Evolutionary conservation across 257 asterid species (phyloP).

Genomic region (Solanum clarkiae): DNA sequence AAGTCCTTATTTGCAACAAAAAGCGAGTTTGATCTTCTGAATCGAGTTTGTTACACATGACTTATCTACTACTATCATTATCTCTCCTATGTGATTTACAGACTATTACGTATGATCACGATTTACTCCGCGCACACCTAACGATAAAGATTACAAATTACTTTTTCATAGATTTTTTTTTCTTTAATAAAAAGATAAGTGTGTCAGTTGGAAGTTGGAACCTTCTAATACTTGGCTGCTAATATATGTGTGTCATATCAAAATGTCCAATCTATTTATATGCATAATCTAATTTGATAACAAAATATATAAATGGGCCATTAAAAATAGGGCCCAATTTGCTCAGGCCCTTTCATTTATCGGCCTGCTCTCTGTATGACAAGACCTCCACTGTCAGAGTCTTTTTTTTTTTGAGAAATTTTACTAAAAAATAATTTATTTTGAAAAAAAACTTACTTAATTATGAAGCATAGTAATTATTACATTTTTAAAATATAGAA

Average conservation of each 20-base stretch:
- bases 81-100: not conserved
- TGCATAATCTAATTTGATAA: not conserved
- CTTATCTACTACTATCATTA: not conserved
- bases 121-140: not conserved
- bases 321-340: not conserved
- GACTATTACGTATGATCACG: accelerated
- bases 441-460: not conserved
- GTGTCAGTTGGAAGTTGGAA: not conserved
- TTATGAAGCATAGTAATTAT: not conserved
- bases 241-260: not conserved
- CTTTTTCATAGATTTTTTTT: accelerated
- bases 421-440: too few species aligned
- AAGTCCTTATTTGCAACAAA: not conserved
- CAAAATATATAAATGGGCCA: not conserved
- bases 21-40: not conserved
- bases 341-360: not conserved
- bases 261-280: not conserved
- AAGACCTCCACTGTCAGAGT: not conserved
- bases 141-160: not conserved
- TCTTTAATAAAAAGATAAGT: not conserved
- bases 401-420: too few species aligned
- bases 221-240: not conserved
- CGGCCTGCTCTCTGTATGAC: not conserved
- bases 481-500: not conserved
- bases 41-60: not conserved